Evolutionary conservation across 176 grass and related monocot species (phyloP).

Genomic region (Avena sativa): DNA sequence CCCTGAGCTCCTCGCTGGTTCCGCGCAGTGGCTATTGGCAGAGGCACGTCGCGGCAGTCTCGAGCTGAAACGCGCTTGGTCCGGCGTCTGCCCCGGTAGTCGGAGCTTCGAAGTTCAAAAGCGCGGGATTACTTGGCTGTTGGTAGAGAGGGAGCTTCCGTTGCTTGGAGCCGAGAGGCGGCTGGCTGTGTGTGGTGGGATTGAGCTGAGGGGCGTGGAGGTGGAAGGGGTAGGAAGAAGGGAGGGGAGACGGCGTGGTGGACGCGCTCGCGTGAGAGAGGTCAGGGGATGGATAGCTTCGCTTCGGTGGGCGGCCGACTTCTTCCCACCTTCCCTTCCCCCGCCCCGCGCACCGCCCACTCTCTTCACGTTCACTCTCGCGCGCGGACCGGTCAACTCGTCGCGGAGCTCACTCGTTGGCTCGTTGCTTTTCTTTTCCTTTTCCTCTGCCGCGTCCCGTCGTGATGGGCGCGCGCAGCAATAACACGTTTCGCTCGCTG

Average conservation of each 20-base stretch:
- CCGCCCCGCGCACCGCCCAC: neutral
- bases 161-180: neutral
- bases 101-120: too few species aligned
- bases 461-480: neutral
- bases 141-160: neutral
- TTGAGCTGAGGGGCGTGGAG: neutral
- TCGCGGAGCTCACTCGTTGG: constrained; percentile 30
- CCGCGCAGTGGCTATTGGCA: neutral
- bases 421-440: neutral
- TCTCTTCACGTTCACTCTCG: neutral
- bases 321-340: constrained; percentile 51
- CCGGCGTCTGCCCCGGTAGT: neutral
- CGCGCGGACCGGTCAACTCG: neutral
- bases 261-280: neutral
- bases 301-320: constrained; percentile 45
- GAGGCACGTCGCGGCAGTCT: neutral
- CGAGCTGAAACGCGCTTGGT: neutral
- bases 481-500: constrained; percentile 44
- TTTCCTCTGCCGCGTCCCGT: constrained; percentile 39
- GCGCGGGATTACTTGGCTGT: neutral
- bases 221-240: constrained; percentile 45
- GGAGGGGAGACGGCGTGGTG: neutral
- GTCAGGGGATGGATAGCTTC: neutral
- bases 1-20: neutral
- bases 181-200: neutral